A percentile compares a stretch with the other conserved stretches of the same genome.
phyloP scores from a whole-genome alignment of 2,329 filamentous ascomycete species.

The Thielaviopsis populi region DNA sequence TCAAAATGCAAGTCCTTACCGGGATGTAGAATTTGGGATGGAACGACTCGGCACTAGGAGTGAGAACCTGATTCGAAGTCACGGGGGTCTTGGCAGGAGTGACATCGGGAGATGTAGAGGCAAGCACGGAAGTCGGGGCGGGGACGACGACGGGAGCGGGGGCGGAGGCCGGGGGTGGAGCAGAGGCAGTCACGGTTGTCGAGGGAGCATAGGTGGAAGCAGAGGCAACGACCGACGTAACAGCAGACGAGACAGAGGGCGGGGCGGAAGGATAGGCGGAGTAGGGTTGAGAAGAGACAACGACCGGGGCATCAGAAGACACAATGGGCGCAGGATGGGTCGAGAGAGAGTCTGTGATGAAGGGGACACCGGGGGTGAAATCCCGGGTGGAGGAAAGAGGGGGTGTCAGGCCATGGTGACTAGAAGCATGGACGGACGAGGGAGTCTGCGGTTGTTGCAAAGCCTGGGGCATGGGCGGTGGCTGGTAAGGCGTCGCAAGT shows the following conservation, averaged over 20 bases:
- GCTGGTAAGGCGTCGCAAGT: constrained; percentile 42
- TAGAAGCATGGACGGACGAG: constrained; percentile 34
- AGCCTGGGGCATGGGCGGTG: constrained; percentile 32
- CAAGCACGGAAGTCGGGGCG: neutral
- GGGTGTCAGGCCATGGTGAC: constrained; percentile 20
- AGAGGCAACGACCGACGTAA: constrained; percentile 1
- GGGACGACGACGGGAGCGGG: neutral
- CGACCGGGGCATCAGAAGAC: constrained; percentile 6
- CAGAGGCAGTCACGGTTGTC: neutral
- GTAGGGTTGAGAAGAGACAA: constrained; percentile 15
- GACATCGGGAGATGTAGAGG: neutral
- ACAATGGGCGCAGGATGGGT: constrained; percentile 7
- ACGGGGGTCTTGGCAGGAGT: neutral
- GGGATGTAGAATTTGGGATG: constrained; percentile 5
- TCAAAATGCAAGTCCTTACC: neutral
- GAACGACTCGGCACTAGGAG: neutral
- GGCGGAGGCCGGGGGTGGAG: neutral
- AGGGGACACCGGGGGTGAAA: constrained; percentile 15
- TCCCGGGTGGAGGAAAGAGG: constrained; percentile 14
- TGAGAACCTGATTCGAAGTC: neutral
- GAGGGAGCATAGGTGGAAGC: neutral
- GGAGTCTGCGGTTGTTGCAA: constrained; percentile 34
- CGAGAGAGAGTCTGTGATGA: neutral
- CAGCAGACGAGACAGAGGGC: constrained; percentile 9
- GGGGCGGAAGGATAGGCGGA: constrained; percentile 7